Evolutionary conservation across 192 early-diverging fungal species (phyloP).

Genomic region (Coemansia sp.): DNA sequence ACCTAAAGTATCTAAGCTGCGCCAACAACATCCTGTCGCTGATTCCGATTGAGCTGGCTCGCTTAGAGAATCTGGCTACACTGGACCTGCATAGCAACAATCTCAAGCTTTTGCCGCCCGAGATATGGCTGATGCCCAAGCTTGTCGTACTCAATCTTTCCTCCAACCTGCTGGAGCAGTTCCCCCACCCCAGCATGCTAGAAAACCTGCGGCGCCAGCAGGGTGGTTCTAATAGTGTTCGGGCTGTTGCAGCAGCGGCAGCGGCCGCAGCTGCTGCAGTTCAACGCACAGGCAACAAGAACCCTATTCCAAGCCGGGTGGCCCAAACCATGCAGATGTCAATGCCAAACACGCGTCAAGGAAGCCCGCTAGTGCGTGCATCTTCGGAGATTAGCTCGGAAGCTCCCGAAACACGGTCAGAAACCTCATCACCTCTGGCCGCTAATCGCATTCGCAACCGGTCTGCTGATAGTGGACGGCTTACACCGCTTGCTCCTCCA

Average conservation of each 20-base stretch:
- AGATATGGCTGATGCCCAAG: conserved; percentile 73
- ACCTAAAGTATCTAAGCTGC: conserved; percentile 58
- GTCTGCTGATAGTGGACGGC: conserved; percentile 40
- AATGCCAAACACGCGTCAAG: conserved; percentile 27
- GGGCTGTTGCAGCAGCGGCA: conserved; percentile 46
- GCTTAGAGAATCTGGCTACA: conserved; percentile 57
- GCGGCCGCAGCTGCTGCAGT: conserved; percentile 53
- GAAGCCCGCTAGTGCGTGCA: conserved; percentile 37
- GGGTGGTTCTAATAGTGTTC: conserved; percentile 43
- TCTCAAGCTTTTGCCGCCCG: conserved; percentile 65
- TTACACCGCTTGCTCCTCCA: conserved; percentile 16
- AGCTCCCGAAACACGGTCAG: neutral
- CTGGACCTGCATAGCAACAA: conserved; percentile 80
- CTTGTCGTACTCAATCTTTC: conserved; percentile 72
- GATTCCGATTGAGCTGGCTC: conserved; percentile 68
- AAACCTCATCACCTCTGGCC: neutral
- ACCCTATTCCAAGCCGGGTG: conserved; percentile 14
- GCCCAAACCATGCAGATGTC: conserved; percentile 37
- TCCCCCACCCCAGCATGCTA: conserved; percentile 70
- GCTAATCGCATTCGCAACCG: conserved; percentile 33
- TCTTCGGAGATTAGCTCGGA: conserved; percentile 23
- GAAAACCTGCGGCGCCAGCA: conserved; percentile 50
- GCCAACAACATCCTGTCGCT: conserved; percentile 67
- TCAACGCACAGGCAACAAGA: conserved; percentile 34
- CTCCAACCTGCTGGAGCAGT: conserved; percentile 76